Evolutionary conservation across 345 rosid species (phyloP), one percentile per base, ranked within the genome.

Genomic region (Physaria fendleri): DNA sequence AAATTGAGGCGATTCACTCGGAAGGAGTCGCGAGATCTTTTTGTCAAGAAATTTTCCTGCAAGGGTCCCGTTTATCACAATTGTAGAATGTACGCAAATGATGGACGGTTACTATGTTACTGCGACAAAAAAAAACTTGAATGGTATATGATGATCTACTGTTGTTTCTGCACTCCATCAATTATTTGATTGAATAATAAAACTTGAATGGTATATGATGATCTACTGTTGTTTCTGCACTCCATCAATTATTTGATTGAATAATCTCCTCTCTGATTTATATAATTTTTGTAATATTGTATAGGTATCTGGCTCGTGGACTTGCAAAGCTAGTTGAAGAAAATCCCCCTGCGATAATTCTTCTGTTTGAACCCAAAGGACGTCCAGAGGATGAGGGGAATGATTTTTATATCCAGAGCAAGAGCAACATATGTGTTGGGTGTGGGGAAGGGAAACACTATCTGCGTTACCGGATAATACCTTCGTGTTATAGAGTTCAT

Each of bases 361-460:
- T 89, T 61, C 77, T 82, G 52, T 93, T 93, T 57, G 97, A 93
- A 61, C 99, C 96, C 0, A 93, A 93, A 77, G 99, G 97, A 9
- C 95, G 87, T 44, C 99, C 97, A 4, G 99, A 93, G 73, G 97
- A 93, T 75, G 97, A 93, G 74, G 96, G 70, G 40, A 93, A 89
- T 78, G 99, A 83, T 34, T 93, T 93, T 71, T 93, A 93, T 66
- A 90, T 87, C 43, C 99, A 87, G 62, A 89, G 88, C 39, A 93
- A 93, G 85, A 87, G 66, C 66, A 93, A 93, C 67, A 82, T 93
- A 27, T 93, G 99, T 38, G 99, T 89, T 21, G 76, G 99, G 37
- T 93, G 99, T 79, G 99, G 97, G 28, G 92, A 87, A 78, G 94
- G 94, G 57, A 79, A 80, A 65, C 99, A 93, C 56, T 93, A 93